Evolutionary conservation across 1,284 basidiomycete genomes (phyloP).

Genomic region (Hemileia vastatrix): DNA sequence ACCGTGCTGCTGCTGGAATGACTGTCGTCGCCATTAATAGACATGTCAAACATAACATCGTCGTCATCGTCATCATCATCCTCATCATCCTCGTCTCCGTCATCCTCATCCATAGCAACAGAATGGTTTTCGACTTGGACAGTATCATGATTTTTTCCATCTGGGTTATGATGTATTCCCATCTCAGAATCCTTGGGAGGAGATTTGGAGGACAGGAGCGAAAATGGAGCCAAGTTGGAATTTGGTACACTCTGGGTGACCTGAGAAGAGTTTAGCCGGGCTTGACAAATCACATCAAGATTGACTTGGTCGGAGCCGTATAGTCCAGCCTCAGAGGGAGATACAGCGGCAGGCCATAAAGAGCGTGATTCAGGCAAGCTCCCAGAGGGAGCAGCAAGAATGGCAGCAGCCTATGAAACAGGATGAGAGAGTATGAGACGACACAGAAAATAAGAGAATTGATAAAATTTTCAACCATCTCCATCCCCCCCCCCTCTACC

Average conservation of each 20-base stretch:
- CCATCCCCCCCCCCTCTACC: too few relatives aligned
- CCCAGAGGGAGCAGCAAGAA: constrained; percentile 56
- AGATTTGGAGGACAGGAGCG: background rate
- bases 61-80: background rate
- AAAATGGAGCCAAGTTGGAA: background rate
- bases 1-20: background rate
- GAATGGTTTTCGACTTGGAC: too few relatives aligned
- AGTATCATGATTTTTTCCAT: too few relatives aligned
- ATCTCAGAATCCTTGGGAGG: background rate
- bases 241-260: too few relatives aligned
- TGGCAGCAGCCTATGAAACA: constrained; percentile 62
- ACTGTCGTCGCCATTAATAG: constrained; percentile 14
- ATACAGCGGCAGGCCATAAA: constrained; percentile 55
- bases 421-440: background rate
- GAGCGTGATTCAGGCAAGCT: constrained; percentile 66
- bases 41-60: constrained; percentile 8
- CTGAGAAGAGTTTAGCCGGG: background rate
- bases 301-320: constrained; percentile 46
- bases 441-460: too few relatives aligned
- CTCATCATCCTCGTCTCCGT: constrained; percentile 11
- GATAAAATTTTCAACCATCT: too few relatives aligned
- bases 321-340: constrained; percentile 47
- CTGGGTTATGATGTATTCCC: background rate
- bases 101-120: background rate
- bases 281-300: constrained; percentile 27